Base-by-base conservation (phyloP, 176 grass and related monocot genomes). In the Dendrocalamus sinicus region DNA sequence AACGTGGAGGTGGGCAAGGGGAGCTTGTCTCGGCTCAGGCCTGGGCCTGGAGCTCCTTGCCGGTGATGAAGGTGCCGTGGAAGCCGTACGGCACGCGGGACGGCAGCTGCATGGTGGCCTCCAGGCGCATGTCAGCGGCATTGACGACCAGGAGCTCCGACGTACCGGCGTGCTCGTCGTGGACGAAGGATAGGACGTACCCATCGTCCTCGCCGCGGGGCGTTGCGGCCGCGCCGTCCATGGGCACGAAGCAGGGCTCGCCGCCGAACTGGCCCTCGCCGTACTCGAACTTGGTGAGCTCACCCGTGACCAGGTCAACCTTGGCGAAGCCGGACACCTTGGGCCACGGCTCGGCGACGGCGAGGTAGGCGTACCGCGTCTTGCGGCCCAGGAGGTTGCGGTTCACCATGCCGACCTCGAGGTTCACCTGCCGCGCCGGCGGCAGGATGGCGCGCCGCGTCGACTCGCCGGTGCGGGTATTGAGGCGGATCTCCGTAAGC, bases 361-460 rank as follows among this genome's bases (percentile, higher is more conserved):
- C 95, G 6, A 97, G 92, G 93, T 94, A 94, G 13, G 92, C 95
- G 84, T 94, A 91, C 16, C 81, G 86, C 8, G 95, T 91, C 85
- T 93, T 88, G 76, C 92, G 87, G 16, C 95, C 95, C 48, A 97
- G 87, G 12, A 85, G 77, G 74, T 89, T 91, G 58, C 87, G 85
- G 92, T 94, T 97, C 32, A 97, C 95, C 95, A 97, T 97, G 47
- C 95, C 95, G 39, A 91, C 92, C 86, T 97, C 95, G 12, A 97
- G 95, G 90, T 97, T 97, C n/a, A 97, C 80, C 39, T 97, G 86
- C 4, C 81, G 60, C 20, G 83, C 8, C 8, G 74, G 72, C 40
- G 88, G 75, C 58, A 98, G 83, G 60, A 98, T 59, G 17, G 93
- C 74, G 19, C 89, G 93, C 2, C 91, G 89, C 40, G 86, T 90